phyloP scores from a whole-genome alignment of 2,329 filamentous ascomycete genomes.

The Thelonectria blattea region DNA sequence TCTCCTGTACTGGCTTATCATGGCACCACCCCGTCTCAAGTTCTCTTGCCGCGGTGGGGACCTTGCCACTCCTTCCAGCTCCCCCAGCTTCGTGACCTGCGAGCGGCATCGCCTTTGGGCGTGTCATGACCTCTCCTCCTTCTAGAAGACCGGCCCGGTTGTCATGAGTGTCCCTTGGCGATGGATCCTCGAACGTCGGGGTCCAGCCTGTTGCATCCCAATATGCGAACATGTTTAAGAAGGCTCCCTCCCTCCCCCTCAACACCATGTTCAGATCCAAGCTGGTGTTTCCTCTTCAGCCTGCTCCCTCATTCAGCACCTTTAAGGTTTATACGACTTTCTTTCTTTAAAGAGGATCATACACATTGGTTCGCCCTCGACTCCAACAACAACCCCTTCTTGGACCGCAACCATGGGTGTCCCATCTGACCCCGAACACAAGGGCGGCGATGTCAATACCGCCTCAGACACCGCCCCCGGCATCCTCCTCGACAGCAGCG shows the following conservation, averaged over 20 bases:
- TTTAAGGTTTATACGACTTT: slow-evolving; percentile 10
- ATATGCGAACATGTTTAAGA: slow-evolving; percentile 29
- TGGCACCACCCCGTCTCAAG: slow-evolving; percentile 28
- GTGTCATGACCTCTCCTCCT: slow-evolving; percentile 26
- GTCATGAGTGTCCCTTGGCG: slow-evolving; percentile 11
- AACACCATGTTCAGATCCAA: slow-evolving; percentile 24
- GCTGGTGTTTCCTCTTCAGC: slow-evolving; percentile 28
- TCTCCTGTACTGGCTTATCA: slow-evolving; percentile 29
- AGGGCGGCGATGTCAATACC: slow-evolving; percentile 34
- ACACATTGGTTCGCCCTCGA: neutral
- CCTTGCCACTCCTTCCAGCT: slow-evolving; percentile 19
- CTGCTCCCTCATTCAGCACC: slow-evolving; percentile 20
- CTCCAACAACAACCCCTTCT: neutral
- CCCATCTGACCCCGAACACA: slow-evolving; percentile 34
- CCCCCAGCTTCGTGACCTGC: slow-evolving; percentile 20
- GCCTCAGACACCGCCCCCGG: slow-evolving; percentile 37
- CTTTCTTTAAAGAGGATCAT: slow-evolving; percentile 2
- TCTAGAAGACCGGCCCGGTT: slow-evolving; percentile 35
- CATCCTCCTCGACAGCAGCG: slow-evolving; percentile 35
- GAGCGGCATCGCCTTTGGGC: slow-evolving; percentile 7
- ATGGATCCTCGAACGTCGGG: neutral
- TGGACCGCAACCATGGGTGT: slow-evolving; percentile 32
- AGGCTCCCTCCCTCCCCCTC: slow-evolving; percentile 12
- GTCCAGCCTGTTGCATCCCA: slow-evolving; percentile 9
- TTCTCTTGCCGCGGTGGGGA: slow-evolving; percentile 27